These are phyloP conservation scores for Helotiales sp. DNA, from an alignment of 2,329 filamentous ascomycete genomes.

Conservation along the genomic window DNA sequence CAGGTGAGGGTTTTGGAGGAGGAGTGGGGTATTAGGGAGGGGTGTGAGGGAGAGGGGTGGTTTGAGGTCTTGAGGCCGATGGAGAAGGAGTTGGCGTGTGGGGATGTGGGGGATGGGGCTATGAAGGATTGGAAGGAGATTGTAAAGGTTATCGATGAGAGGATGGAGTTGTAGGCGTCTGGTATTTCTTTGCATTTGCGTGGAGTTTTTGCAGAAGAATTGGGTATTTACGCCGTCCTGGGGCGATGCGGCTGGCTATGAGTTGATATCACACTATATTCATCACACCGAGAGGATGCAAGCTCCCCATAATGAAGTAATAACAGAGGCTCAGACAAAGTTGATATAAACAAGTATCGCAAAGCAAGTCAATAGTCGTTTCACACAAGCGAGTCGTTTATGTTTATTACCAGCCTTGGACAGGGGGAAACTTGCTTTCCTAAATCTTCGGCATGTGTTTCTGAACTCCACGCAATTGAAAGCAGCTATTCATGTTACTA, in stretches of 20 bases:
- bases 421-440: no score
- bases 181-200: background rate
- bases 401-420: no score
- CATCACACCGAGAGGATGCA: no score
- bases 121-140: conserved; percentile 85
- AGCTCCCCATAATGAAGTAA: no score
- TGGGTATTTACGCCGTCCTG: background rate
- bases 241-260: background rate
- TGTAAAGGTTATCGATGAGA: conserved; percentile 65
- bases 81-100: conserved; percentile 81
- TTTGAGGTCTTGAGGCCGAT: conserved; percentile 75
- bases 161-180: conserved; percentile 35
- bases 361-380: no score
- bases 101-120: conserved; percentile 79
- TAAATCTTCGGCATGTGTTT: no score
- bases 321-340: no score
- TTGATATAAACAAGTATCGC: no score
- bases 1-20: conserved; percentile 73
- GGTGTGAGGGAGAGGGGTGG: conserved; percentile 69
- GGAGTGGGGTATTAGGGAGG: conserved; percentile 72
- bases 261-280: no score
- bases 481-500: no score
- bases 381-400: no score
- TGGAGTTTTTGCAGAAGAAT: background rate
- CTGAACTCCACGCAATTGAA: no score